Conservation (phyloP, 768 basidiomycete genomes). For the Strobilomyces echinocephalus region DNA sequence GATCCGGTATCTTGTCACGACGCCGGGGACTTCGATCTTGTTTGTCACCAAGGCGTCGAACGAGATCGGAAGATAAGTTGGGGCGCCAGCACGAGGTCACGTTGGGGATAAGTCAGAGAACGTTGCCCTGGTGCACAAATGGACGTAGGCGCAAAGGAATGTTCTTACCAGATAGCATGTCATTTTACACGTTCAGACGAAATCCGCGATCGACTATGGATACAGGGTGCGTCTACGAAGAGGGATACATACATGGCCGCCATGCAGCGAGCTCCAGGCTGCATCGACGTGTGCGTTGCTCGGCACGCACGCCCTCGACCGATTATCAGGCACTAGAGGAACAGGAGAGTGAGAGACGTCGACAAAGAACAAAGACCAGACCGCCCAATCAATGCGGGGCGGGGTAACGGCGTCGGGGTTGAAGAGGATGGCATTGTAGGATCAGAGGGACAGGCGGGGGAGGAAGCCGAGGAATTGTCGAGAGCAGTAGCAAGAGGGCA, state of each 20-base stretch:
- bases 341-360: background rate
- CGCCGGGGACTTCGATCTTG: too few relatives aligned
- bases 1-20: too few relatives aligned
- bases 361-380: too few relatives aligned
- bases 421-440: background rate
- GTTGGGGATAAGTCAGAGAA: too few relatives aligned
- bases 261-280: constrained; percentile 6
- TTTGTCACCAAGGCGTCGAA: too few relatives aligned
- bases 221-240: constrained; percentile 2
- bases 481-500: background rate
- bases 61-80: too few relatives aligned
- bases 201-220: background rate
- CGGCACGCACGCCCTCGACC: background rate
- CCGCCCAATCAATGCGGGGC: constrained; percentile 8
- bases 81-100: too few relatives aligned
- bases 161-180: too few relatives aligned
- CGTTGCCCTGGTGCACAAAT: too few relatives aligned
- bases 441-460: too few relatives aligned
- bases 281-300: constrained; percentile 1
- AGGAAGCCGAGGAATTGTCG: background rate
- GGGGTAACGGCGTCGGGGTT: constrained; percentile 11
- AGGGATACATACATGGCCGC: background rate
- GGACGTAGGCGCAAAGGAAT: too few relatives aligned
- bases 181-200: too few relatives aligned
- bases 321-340: constrained; percentile 1